phyloP scores from a whole-genome alignment of 2,329 filamentous ascomycete genomes.

The Chlorencoelia australis region DNA sequence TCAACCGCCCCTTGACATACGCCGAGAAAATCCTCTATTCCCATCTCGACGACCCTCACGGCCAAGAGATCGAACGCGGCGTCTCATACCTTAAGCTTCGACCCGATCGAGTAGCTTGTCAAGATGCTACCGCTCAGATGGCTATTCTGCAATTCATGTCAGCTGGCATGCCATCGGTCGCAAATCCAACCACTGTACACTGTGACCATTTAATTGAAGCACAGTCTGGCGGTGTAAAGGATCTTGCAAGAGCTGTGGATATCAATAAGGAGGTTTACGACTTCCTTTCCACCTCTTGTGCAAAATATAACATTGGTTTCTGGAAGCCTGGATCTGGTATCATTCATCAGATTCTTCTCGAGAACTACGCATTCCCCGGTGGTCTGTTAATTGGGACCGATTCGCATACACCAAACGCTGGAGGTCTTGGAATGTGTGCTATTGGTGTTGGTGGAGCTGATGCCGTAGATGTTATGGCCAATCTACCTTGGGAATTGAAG shows the following conservation, averaged over 20 bases:
- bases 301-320: slow-evolving; percentile 99
- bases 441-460: slow-evolving; percentile 85
- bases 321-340: slow-evolving; percentile 98
- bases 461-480: slow-evolving; percentile 96
- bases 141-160: slow-evolving; percentile 99
- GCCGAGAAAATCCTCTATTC: slow-evolving; percentile 99
- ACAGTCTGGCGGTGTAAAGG: slow-evolving; percentile 84
- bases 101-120: slow-evolving; percentile 95
- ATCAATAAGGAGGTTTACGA: slow-evolving; percentile 99
- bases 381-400: slow-evolving; percentile 96
- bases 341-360: slow-evolving; percentile 96
- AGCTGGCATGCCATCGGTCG: slow-evolving; percentile 89
- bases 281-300: slow-evolving; percentile 86
- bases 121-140: slow-evolving; percentile 99
- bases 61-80: slow-evolving; percentile 92
- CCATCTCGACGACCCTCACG: slow-evolving; percentile 92
- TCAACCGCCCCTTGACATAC: slow-evolving; percentile 89
- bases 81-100: slow-evolving; percentile 93
- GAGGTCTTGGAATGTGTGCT: slow-evolving; percentile 87
- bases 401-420: slow-evolving; percentile 94
- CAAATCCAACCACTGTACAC: slow-evolving; percentile 92
- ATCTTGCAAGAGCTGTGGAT: slow-evolving; percentile 78
- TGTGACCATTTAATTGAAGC: slow-evolving; percentile 99
- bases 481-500: slow-evolving; percentile 96
- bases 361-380: slow-evolving; percentile 99